Percentiles rank a stretch among this genome's conserved stretches.
phyloP scores from a whole-genome alignment of 75 land plant species.

The Cryptomeria japonica region DNA sequence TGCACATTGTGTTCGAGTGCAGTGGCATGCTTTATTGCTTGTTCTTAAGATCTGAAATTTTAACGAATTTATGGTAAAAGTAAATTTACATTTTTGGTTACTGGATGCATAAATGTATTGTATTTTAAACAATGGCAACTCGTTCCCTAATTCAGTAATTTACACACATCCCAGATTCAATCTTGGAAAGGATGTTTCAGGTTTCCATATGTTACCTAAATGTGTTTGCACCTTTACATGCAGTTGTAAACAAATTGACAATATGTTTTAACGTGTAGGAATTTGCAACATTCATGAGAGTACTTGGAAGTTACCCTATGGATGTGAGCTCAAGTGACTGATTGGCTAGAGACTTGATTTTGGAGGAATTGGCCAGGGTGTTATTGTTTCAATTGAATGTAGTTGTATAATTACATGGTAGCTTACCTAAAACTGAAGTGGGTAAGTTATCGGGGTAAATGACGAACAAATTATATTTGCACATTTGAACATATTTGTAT shows the following conservation, averaged over 20 bases:
- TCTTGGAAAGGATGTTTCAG: background rate
- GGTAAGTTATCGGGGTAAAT: background rate
- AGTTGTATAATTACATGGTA: background rate
- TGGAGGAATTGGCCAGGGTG: background rate
- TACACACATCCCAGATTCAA: background rate
- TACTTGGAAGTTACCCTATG: slow-evolving; percentile 85
- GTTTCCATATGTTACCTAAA: background rate
- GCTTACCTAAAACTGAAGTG: background rate
- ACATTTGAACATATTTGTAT: background rate
- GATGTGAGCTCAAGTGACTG: slow-evolving; percentile 28
- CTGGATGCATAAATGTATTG: background rate
- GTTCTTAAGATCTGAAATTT: background rate
- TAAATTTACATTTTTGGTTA: background rate
- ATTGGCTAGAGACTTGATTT: background rate
- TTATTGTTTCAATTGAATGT: background rate
- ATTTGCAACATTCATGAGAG: slow-evolving; percentile 83
- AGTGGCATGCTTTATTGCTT: background rate
- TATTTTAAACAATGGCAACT: background rate
- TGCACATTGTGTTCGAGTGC: background rate
- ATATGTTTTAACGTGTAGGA: slow-evolving; percentile 45
- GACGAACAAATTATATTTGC: background rate
- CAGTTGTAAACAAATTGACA: background rate
- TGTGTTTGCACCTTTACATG: background rate
- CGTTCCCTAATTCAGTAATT: background rate
- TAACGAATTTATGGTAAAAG: background rate